Percentiles rank a stretch among this genome's conserved stretches.
Evolutionary conservation across 2,329 filamentous ascomycete genomes (phyloP).

Genomic region (Ophiostoma novo-ulmi): DNA sequence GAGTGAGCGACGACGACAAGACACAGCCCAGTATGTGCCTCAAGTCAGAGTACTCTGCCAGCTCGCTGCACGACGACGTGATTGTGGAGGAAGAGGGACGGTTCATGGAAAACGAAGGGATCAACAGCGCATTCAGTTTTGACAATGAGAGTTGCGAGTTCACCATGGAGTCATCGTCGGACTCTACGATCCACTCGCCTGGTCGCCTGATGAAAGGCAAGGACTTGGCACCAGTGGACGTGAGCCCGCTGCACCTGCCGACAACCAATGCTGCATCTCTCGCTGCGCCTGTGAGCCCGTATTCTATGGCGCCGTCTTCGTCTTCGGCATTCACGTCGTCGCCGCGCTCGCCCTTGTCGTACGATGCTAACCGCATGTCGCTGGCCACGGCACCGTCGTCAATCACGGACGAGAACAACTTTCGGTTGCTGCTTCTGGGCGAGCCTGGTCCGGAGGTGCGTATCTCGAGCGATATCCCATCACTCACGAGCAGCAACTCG

Average conservation of each 20-base stretch:
- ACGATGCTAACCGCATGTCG: slow-evolving; percentile 67
- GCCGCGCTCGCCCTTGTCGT: slow-evolving; percentile 62
- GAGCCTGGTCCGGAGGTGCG: slow-evolving; percentile 69
- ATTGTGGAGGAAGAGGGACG: slow-evolving; percentile 45
- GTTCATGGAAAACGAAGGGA: slow-evolving; percentile 20
- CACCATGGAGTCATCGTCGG: slow-evolving; percentile 35
- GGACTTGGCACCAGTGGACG: slow-evolving; percentile 49
- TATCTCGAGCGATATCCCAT: slow-evolving; percentile 66
- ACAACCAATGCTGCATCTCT: slow-evolving; percentile 37
- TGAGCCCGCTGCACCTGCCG: slow-evolving; percentile 43
- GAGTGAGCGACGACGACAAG: slow-evolving; percentile 41
- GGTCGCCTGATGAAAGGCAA: slow-evolving; percentile 39
- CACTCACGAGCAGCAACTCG: slow-evolving; percentile 69
- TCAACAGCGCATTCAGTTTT: slow-evolving; percentile 32
- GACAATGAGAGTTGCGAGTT: slow-evolving; percentile 26
- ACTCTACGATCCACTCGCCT: slow-evolving; percentile 44
- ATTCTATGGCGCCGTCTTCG: slow-evolving; percentile 59
- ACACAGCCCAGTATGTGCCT: slow-evolving; percentile 37
- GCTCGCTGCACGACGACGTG: slow-evolving; percentile 48
- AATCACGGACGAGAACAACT: slow-evolving; percentile 64
- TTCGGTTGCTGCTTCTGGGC: slow-evolving; percentile 66
- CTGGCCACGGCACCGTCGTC: slow-evolving; percentile 73
- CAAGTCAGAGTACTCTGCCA: slow-evolving; percentile 46
- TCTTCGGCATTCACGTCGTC: slow-evolving; percentile 59
- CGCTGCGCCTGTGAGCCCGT: slow-evolving; percentile 57